A percentile compares a stretch with the other conserved stretches of the same genome.
Conservation (phyloP, 495 filamentous ascomycete genomes). For the Tuber aestivum region DNA sequence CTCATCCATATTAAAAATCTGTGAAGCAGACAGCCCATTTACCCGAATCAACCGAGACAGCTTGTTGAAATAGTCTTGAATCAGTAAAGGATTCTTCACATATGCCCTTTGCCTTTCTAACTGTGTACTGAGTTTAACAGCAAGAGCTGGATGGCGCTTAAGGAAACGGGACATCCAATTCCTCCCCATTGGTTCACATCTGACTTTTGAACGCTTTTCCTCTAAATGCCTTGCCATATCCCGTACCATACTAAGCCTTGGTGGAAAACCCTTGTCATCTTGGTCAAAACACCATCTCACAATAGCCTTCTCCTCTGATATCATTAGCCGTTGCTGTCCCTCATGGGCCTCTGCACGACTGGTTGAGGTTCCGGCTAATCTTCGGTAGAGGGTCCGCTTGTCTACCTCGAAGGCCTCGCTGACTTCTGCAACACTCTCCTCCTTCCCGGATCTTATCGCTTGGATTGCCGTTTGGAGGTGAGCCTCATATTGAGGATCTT, state of each 20-base stretch:
- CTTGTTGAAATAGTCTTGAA: slow-evolving; percentile 5
- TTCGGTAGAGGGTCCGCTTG: neutral
- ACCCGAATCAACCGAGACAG: neutral
- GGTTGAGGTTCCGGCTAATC: neutral
- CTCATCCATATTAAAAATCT: slow-evolving; percentile 15
- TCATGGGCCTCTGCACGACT: slow-evolving; percentile 1
- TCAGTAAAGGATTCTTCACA: slow-evolving; percentile 7
- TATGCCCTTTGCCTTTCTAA: slow-evolving; percentile 14
- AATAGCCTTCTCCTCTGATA: neutral
- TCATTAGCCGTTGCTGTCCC: neutral
- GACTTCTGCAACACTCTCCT: neutral
- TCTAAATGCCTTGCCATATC: too few relatives aligned
- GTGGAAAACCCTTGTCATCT: slow-evolving; percentile 2
- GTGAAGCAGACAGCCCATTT: neutral
- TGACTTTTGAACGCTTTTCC: neutral
- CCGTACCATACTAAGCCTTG: too few relatives aligned
- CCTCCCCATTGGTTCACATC: neutral
- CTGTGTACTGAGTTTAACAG: slow-evolving; percentile 4
- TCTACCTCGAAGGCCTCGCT: neutral
- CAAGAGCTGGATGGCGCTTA: slow-evolving; percentile 5
- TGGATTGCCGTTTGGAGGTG: too few relatives aligned
- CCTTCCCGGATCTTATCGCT: neutral
- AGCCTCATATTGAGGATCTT: neutral
- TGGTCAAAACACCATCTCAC: neutral
- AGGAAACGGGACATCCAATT: slow-evolving; percentile 12